Evolutionary conservation across 2,329 filamentous ascomycete genomes (phyloP), one percentile per base, ranked within the genome.

Genomic region (Neonectria punicea): DNA sequence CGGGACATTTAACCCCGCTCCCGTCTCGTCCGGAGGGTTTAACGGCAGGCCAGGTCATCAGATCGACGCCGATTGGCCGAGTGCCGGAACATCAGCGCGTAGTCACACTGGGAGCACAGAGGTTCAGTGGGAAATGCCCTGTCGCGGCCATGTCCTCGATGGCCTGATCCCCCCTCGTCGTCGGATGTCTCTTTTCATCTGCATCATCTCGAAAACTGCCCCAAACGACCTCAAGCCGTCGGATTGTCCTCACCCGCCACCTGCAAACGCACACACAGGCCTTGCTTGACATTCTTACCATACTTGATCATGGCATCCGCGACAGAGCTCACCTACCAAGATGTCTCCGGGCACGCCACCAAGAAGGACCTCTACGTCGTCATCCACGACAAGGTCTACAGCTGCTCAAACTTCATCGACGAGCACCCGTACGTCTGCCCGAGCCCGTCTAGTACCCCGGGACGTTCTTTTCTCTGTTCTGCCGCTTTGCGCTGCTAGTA

Each of bases 311-410:
- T 65, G 62, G 57, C 58, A 9, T 39, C 62, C n/a, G 43, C 53
- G 18, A 62, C 58, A n/a, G 82, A 87, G 74, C 86, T 90, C 82
- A 94, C 91, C 73, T 91, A 88, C 81, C 83, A 89, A 73, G 91
- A 96, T 78, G 87, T 95, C 79, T 84, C 90, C 65, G 86, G 87
- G 80, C 92, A 95, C 86, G 90, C 89, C 82, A 87, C 86, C 80
- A 97, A 97, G 89, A 96, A 92, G 86, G 93, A 97, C 79, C 84
- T 97, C 67, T 96, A 87, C 84, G 80, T 97, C 75, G 89, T 97
- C 68, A 89, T 97, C 74, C 92, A 97, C 83, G 93, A 96, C 82
- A 95, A 96, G 84, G 89, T 97, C 83, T 97, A 97, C 87, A 88
- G 97, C 79, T 80, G 85, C 76, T 87, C 89, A 74, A 90, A 88